Percentiles rank a stretch among this genome's conserved stretches.
Evolutionary conservation across 2,329 filamentous ascomycete species (phyloP).

Genomic region (Albophoma yamanashiensis): DNA sequence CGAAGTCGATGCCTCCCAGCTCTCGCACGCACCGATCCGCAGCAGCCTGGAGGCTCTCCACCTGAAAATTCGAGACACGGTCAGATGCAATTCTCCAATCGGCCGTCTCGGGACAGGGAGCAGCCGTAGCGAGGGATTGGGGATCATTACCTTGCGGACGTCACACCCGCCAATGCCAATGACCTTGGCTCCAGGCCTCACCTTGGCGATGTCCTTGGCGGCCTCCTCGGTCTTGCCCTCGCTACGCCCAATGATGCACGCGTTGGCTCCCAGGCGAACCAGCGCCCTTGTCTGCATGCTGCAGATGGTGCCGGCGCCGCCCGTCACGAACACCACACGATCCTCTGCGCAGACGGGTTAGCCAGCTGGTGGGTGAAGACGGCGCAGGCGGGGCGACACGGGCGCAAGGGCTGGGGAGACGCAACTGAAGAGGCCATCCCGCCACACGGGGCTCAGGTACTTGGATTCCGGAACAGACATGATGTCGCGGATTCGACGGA

Average conservation of each 20-base stretch:
- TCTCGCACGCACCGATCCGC: slow-evolving; percentile 73
- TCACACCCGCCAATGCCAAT: slow-evolving; percentile 74
- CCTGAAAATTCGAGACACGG: slow-evolving; percentile 8
- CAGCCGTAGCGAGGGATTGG: not conserved
- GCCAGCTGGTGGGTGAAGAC: not conserved
- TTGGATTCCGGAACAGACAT: slow-evolving; percentile 64
- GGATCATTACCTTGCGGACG: slow-evolving; percentile 53
- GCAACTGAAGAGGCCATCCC: slow-evolving; percentile 73
- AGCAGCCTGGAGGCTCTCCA: slow-evolving; percentile 41
- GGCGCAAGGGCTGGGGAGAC: not conserved
- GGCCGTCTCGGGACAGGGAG: not conserved
- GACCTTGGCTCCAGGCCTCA: slow-evolving; percentile 69
- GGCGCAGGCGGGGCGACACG: not conserved
- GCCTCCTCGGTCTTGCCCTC: slow-evolving; percentile 74
- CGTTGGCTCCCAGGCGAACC: slow-evolving; percentile 83
- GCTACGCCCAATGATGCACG: slow-evolving; percentile 88
- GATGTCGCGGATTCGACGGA: not conserved
- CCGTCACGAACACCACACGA: slow-evolving; percentile 91
- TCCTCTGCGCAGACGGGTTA: slow-evolving; percentile 41
- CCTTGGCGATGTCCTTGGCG: slow-evolving; percentile 73
- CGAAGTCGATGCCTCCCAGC: slow-evolving; percentile 81
- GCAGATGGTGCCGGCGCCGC: slow-evolving; percentile 88
- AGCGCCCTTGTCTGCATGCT: slow-evolving; percentile 87
- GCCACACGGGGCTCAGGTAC: slow-evolving; percentile 78
- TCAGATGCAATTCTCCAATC: not conserved